phyloP scores from a whole-genome alignment of 1,139 yeast genomes.

The Candida sanyaensis region DNA sequence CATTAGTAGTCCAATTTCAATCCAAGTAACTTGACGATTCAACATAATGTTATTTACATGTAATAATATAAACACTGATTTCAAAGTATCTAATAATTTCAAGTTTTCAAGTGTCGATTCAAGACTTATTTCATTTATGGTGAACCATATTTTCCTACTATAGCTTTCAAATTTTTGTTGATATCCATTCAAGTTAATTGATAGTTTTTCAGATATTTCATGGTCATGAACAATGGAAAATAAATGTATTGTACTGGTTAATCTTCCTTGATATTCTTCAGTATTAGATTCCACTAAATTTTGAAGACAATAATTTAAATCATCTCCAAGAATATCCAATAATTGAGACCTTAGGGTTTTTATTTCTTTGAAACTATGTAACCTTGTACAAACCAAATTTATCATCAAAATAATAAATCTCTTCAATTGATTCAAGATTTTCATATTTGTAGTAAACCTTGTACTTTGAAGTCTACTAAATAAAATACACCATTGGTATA shows the following conservation, averaged over 20 bases:
- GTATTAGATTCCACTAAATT: conserved; percentile 5
- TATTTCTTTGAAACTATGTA: conserved; percentile 29
- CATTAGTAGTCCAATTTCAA: conserved; percentile 27
- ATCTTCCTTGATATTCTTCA: conserved; percentile 3
- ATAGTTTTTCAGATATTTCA: conserved; percentile 35
- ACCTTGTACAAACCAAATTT: conserved; percentile 29
- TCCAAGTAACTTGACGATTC: conserved; percentile 29
- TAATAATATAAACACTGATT: conserved; percentile 32
- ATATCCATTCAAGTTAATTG: conserved; percentile 22
- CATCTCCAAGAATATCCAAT: conserved; percentile 15
- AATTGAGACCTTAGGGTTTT: conserved; percentile 20
- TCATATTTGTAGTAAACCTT: conserved; percentile 15
- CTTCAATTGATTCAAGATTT: conserved; percentile 26
- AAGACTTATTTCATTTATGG: conserved; percentile 19
- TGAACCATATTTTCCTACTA: conserved; percentile 38
- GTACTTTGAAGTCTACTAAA: conserved; percentile 30
- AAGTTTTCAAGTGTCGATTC: conserved; percentile 9
- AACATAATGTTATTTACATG: conserved; percentile 30
- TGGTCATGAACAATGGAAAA: conserved; percentile 39
- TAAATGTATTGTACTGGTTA: conserved; percentile 28
- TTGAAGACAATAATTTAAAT: conserved; percentile 15
- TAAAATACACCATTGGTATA: conserved; percentile 36
- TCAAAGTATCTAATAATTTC: conserved; percentile 24
- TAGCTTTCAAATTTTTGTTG: conserved; percentile 34
- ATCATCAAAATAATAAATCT: conserved; percentile 33